Percentiles rank a stretch among this genome's conserved stretches.
Conservation (phyloP, 495 filamentous ascomycete species). For the Neurospora sp. region DNA sequence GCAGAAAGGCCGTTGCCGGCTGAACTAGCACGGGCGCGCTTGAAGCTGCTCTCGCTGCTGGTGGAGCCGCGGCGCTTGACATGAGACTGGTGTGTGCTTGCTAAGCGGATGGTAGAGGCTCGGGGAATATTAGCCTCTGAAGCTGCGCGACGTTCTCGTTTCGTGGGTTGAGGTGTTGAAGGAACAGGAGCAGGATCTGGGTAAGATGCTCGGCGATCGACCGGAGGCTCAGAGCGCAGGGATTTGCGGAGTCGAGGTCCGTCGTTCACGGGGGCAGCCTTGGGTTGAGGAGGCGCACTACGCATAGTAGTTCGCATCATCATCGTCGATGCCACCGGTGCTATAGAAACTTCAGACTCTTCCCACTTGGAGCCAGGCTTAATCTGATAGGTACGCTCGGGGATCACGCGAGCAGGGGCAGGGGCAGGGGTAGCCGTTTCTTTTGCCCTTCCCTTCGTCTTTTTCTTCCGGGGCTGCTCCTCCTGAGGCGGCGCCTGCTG, state of each 20-base stretch:
- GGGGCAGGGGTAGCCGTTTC: not conserved
- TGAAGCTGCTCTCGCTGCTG: slow-evolving; percentile 41
- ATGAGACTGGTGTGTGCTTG: not conserved
- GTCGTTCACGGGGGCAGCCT: not conserved
- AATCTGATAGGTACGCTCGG: slow-evolving; percentile 30
- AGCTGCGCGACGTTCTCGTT: slow-evolving; percentile 8
- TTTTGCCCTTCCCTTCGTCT: not conserved
- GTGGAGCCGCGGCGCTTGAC: slow-evolving; percentile 32
- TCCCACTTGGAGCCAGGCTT: slow-evolving; percentile 31
- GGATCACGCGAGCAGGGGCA: not conserved
- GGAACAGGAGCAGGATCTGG: slow-evolving; percentile 1
- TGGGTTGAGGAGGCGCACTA: slow-evolving; percentile 4
- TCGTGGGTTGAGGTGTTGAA: not conserved
- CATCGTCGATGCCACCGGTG: not conserved
- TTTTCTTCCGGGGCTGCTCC: slow-evolving; percentile 1
- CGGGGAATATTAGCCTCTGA: slow-evolving; percentile 2
- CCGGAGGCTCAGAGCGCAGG: slow-evolving; percentile 11
- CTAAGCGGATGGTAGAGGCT: not conserved
- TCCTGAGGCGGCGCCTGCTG: not conserved
- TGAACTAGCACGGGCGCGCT: slow-evolving; percentile 19
- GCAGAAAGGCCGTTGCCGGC: not conserved
- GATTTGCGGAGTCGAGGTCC: slow-evolving; percentile 19
- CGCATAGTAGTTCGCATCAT: slow-evolving; percentile 19
- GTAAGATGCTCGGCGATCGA: slow-evolving; percentile 3
- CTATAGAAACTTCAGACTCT: slow-evolving; percentile 1